Base-by-base conservation (phyloP, 2,329 filamentous ascomycete genomes). In the Didymella arachidicola region DNA sequence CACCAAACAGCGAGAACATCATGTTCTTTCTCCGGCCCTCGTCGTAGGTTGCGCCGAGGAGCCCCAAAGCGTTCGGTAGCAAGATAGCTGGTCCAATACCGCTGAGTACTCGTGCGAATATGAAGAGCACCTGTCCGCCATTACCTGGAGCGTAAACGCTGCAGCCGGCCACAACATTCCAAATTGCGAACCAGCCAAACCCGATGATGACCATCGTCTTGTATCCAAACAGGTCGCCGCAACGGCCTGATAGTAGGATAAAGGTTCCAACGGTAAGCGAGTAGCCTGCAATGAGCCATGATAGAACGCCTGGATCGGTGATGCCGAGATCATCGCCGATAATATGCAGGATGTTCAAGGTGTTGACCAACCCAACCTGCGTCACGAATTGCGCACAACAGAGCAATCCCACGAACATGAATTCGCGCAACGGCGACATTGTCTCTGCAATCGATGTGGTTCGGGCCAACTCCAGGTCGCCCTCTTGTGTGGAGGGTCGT, bases 21-120 rank as follows among this genome's bases (percentile, higher is more conserved):
- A 89, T 84, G 46, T 85, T 81, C 71, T 89, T 89, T 57, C 82
- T 79, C 51, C 74, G 77, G 0, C 87, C 87, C 0, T 84, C 84
- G 0, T 79, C 75, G 62, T 88, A 89, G 0, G 83, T 80, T 0
- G 79, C 78, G 2, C 86, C 87, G 0, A 90, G 72, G 12, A 91
- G 79, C 2, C 87, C 87, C 22, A 90, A 74, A 0, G 80, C 86
- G 61, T 89, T 91, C 0, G 89, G 88, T 25, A 90, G 77, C 11
- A 83, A 76, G 32, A 91, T 78, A 0, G 87, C 86, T 0, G 86
- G 85, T 0, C 88, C 89, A 18, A 88, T 81, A 0, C 86, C 82
- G 45, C 72, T 68, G 26, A 79, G 46, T 0, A 73, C 77, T 38
- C 77, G 62, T 1, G 73, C 68, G 39, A 76, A 74, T 34, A 74